phyloP scores from a whole-genome alignment of 805 yeast species.

The Myxozyma lipomycoides region DNA sequence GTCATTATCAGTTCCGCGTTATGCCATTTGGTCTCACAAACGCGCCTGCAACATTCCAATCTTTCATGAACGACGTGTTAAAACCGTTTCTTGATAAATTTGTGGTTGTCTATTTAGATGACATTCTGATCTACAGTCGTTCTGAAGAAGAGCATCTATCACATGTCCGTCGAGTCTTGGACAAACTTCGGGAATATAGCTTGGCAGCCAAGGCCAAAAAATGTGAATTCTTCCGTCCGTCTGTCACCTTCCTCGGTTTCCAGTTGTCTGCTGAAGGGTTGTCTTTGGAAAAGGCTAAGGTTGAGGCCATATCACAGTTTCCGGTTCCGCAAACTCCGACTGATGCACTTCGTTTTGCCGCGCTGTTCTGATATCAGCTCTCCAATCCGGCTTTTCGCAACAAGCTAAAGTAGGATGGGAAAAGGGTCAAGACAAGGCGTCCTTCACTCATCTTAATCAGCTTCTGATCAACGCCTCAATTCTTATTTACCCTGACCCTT shows the following conservation, averaged over 20 bases:
- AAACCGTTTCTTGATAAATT: conserved; percentile 13
- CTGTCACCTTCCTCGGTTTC: background rate
- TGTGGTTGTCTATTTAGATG: too few species aligned
- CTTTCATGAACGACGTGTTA: conserved; percentile 12
- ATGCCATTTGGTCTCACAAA: too few species aligned
- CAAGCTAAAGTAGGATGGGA: too few species aligned
- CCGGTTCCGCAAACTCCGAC: background rate
- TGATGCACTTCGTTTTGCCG: background rate
- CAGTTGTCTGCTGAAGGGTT: background rate
- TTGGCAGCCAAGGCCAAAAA: background rate
- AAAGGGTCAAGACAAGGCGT: too few species aligned
- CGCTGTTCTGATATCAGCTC: too few species aligned
- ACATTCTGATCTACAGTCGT: background rate
- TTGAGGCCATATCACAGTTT: background rate
- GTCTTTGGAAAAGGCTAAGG: background rate
- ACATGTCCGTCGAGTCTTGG: background rate
- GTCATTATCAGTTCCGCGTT: too few species aligned
- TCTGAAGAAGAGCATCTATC: background rate
- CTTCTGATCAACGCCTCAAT: too few species aligned
- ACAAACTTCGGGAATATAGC: background rate
- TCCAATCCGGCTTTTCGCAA: too few species aligned
- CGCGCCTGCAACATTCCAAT: conserved; percentile 34
- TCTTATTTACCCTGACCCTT: too few species aligned
- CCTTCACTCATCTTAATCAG: too few species aligned
- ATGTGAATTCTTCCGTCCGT: background rate